Conservation (phyloP, 2,329 filamentous ascomycete species). For the Colletotrichum sp. region DNA sequence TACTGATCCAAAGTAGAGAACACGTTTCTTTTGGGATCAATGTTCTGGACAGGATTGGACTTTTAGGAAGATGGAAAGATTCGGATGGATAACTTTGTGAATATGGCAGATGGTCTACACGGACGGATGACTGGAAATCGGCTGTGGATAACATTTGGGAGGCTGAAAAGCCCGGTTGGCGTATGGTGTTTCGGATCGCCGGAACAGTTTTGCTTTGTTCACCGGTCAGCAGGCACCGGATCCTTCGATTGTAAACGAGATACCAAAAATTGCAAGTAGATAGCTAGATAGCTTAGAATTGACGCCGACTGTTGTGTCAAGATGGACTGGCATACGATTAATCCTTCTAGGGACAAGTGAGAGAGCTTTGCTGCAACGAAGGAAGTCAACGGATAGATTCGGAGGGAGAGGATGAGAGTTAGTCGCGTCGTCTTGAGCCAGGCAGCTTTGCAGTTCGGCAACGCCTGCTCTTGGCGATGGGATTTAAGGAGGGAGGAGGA, state of each 20-base stretch:
- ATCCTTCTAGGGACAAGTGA: background rate
- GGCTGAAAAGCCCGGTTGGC: background rate
- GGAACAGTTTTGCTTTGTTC: background rate
- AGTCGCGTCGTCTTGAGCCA: background rate
- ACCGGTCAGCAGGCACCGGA: background rate
- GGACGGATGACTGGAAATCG: background rate
- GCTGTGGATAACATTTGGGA: background rate
- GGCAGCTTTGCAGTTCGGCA: background rate
- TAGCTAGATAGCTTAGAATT: slow-evolving; percentile 3
- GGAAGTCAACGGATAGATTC: background rate
- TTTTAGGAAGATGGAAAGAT: background rate
- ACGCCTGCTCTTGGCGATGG: background rate
- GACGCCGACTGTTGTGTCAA: background rate
- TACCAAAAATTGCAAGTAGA: slow-evolving; percentile 2
- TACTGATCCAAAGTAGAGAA: background rate
- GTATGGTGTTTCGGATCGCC: background rate
- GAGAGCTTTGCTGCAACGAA: background rate
- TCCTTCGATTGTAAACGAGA: background rate
- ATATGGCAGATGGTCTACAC: background rate
- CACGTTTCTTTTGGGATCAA: background rate
- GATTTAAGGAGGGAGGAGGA: background rate
- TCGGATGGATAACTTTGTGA: background rate
- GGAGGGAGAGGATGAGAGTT: background rate
- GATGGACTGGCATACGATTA: background rate
- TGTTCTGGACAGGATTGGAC: background rate